Evolutionary conservation across 2,329 filamentous ascomycete genomes (phyloP).

Genomic region (Fusarium abutilonis): DNA sequence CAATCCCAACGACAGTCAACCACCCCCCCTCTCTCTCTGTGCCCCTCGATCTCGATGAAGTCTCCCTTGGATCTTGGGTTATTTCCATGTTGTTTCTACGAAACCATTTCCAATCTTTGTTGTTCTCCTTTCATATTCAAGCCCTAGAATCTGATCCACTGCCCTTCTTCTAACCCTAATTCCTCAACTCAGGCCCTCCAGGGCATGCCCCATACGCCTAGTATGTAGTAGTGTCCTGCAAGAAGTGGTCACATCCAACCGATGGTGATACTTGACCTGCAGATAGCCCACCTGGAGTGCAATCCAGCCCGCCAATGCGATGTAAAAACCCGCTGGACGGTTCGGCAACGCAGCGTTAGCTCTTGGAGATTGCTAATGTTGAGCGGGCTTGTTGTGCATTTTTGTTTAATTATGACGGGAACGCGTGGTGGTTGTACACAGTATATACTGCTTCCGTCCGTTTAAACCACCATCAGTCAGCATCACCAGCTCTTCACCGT

Average conservation of each 20-base stretch:
- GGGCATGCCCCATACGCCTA: constrained; percentile 18
- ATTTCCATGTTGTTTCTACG: not conserved
- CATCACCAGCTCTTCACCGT: constrained; percentile 30
- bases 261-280: constrained; percentile 32
- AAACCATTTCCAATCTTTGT: constrained; percentile 10
- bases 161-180: constrained; percentile 33
- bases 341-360: constrained; percentile 37
- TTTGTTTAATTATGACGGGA: constrained; percentile 28
- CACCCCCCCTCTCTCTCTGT: not conserved
- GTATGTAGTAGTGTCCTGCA: constrained; percentile 24
- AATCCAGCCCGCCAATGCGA: constrained; percentile 29
- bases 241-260: constrained; percentile 33
- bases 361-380: constrained; percentile 18
- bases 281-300: constrained; percentile 30
- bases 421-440: constrained; percentile 1
- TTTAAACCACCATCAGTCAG: constrained; percentile 33
- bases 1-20: constrained; percentile 9
- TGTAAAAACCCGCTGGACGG: constrained; percentile 33
- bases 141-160: constrained; percentile 38
- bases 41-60: constrained; percentile 10
- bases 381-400: constrained; percentile 29
- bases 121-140: constrained; percentile 11
- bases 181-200: constrained; percentile 3
- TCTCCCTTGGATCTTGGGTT: not conserved
- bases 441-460: not conserved